Conservation (phyloP, 768 basidiomycete species). For the Sistotremastrum suecicum region DNA sequence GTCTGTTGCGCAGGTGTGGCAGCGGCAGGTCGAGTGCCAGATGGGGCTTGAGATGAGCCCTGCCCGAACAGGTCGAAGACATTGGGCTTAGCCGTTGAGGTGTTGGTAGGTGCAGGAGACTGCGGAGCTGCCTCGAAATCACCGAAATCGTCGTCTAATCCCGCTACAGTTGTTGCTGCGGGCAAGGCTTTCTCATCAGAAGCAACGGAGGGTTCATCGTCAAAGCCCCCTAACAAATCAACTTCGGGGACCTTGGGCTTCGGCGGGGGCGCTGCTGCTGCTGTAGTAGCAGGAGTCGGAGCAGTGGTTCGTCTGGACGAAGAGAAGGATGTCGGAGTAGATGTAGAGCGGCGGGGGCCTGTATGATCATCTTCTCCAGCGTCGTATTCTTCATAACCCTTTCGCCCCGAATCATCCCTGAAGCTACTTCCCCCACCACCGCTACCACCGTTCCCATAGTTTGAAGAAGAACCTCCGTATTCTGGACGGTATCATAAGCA, state of each 20-base stretch:
- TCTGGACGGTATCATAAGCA: constrained; percentile 20
- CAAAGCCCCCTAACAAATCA: constrained; percentile 70
- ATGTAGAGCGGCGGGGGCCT: constrained; percentile 24
- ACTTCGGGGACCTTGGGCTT: constrained; percentile 38
- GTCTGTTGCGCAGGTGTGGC: constrained; percentile 6
- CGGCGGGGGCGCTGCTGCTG: constrained; percentile 18
- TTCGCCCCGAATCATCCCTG: constrained; percentile 35
- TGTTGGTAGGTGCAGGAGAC: constrained; percentile 19
- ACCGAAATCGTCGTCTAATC: constrained; percentile 65
- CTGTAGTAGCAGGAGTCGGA: constrained; percentile 17
- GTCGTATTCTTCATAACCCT: constrained; percentile 85
- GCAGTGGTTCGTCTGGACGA: constrained; percentile 26
- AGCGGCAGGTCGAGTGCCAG: constrained; percentile 17
- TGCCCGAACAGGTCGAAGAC: constrained; percentile 17
- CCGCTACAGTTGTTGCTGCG: constrained; percentile 16
- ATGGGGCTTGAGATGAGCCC: constrained; percentile 37
- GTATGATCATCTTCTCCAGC: constrained; percentile 85
- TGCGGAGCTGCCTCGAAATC: constrained; percentile 71
- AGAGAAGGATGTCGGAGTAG: constrained; percentile 19
- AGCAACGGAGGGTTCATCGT: constrained; percentile 36
- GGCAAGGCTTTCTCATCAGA: constrained; percentile 42
- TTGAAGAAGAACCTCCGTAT: not conserved
- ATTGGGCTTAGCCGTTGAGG: constrained; percentile 11
- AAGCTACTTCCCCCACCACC: constrained; percentile 4
- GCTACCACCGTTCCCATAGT: constrained; percentile 13